phyloP scores from a whole-genome alignment of 257 asterid species.

The Solanum chmielewskii region DNA sequence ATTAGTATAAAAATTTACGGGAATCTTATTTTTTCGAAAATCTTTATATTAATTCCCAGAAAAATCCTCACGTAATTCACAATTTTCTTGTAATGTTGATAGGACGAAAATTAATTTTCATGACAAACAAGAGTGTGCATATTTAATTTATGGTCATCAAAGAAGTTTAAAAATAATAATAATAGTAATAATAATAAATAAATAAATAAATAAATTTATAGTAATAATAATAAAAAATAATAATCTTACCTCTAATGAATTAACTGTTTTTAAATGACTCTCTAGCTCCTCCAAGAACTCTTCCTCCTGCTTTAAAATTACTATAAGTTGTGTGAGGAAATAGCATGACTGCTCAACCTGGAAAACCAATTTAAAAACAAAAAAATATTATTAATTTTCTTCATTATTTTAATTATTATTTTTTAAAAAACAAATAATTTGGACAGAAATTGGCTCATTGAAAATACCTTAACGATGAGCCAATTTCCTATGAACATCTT shows the following conservation, averaged over 20 bases:
- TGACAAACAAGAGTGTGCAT: background rate
- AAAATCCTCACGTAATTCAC: too few relatives aligned
- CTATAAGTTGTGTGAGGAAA: conserved; percentile 44
- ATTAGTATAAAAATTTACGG: too few relatives aligned
- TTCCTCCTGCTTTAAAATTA: conserved; percentile 30
- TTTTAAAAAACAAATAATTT: background rate
- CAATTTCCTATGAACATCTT: background rate
- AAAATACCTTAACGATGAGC: background rate
- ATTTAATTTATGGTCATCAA: background rate
- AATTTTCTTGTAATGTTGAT: background rate
- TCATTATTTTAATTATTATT: background rate
- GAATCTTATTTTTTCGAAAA: too few relatives aligned
- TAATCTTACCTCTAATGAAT: conserved; percentile 31
- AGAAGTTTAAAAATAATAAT: background rate
- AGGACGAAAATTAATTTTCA: background rate
- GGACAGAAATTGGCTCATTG: background rate
- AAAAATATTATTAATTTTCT: background rate
- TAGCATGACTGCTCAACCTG: conserved; percentile 52
- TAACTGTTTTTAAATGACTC: conserved; percentile 6
- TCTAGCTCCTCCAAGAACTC: conserved; percentile 33
- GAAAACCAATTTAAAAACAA: background rate
- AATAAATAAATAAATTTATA: too few relatives aligned
- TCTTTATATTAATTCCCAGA: too few relatives aligned
- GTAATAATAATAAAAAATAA: too few relatives aligned
- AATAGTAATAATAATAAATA: background rate